Base-by-base conservation (phyloP, 495 filamentous ascomycete species). In the Lophiotrema nucula region DNA sequence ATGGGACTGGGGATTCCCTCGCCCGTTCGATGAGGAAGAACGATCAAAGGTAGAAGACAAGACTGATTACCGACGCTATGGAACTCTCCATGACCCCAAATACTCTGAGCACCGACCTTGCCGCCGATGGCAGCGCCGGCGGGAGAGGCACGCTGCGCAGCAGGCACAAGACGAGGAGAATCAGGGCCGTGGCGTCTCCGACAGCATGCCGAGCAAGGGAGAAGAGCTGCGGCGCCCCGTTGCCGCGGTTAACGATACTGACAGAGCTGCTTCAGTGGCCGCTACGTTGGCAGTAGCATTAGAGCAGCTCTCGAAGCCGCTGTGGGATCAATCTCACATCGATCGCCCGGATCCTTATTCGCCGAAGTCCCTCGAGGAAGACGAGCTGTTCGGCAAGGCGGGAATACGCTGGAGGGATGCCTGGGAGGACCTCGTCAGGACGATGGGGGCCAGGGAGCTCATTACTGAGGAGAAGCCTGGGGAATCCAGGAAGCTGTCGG, bases 341-440 rank as follows among this genome's bases (percentile, higher is more conserved):
- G 21, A 38, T 44, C 23, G 11, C n/a, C 8, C 16, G 4, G n/a
- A 47, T 13, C 16, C 45, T 13, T 66, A 66, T 33, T 66, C 64
- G 5, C 64, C 54, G 22, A 31, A 39, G 10, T 19, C 33, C 12
- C 31, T 67, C 4, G 64, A 67, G 27, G 18, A 42, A 10, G 15
- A 62, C 18, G 39, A 53, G 13, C 4, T 39, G 3, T 33, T 60
- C n/a, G 16, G 22, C 10, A 27, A 47, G 2, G 22, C 51, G 10
- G 45, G 44, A 3, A 28, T 59, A 2, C 15, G 39, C 3, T 67
- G 64, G 64, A 53, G 64, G 16, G 51, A 64, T 21, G 64, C 64
- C 11, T 64, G 47, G 42, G 64, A 67, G 23, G 64, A 67, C 37
- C 47, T 67, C 2, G 15, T 60, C 13, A 53, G 64, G 0, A 50